phyloP scores from a whole-genome alignment of 225 moss, liverwort and hornwort species.

The Neckera pumila region DNA sequence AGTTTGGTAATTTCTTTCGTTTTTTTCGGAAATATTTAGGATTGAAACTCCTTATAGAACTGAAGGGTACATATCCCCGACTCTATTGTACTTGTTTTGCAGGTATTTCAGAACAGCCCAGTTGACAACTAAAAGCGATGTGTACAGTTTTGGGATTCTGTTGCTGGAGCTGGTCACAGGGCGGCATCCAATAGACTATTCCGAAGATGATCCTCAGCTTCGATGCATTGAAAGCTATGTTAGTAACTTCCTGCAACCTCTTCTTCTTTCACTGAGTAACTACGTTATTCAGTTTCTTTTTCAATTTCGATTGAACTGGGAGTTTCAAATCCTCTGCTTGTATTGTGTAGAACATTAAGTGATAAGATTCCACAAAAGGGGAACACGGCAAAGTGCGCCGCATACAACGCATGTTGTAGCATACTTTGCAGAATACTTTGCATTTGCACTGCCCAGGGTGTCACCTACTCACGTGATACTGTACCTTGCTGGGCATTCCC shows the following conservation, averaged over 20 bases:
- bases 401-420: too few relatives aligned
- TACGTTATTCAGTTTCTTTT: not conserved
- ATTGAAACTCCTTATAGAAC: not conserved
- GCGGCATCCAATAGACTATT: not conserved
- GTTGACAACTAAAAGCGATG: not conserved
- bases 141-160: not conserved
- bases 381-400: not conserved
- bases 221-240: not conserved
- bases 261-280: not conserved
- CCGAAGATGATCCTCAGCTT: not conserved
- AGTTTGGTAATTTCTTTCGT: not conserved
- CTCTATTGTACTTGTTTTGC: not conserved
- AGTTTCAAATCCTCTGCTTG: not conserved
- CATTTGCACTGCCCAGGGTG: not conserved
- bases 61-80: not conserved
- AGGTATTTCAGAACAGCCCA: not conserved
- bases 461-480: not conserved
- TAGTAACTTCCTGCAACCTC: not conserved
- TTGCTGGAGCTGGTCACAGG: not conserved
- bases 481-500: not conserved
- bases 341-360: not conserved
- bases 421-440: not conserved
- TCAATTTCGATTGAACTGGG: not conserved
- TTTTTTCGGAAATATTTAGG: not conserved
- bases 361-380: not conserved